phyloP scores from a whole-genome alignment of 495 filamentous ascomycete genomes.

The Trichocladium antarcticum region DNA sequence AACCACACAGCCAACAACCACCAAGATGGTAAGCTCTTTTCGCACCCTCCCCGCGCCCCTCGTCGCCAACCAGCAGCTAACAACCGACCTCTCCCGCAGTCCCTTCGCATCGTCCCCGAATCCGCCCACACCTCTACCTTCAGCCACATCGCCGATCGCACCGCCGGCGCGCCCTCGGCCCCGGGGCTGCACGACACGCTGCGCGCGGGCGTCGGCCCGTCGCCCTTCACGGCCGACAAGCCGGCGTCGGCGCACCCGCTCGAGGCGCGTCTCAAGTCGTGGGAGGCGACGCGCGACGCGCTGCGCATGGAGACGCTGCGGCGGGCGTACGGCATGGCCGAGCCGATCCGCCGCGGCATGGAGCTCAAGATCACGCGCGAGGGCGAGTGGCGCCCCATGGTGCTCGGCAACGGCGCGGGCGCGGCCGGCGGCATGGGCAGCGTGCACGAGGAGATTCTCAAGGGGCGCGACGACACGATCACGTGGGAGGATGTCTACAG shows the following conservation, averaged over 20 bases:
- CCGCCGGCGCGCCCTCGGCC: conserved; percentile 68
- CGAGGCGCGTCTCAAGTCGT: conserved; percentile 72
- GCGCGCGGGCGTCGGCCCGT: conserved; percentile 59
- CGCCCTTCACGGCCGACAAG: conserved; percentile 31
- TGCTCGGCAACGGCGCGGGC: conserved; percentile 32
- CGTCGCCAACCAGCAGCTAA: conserved; percentile 16
- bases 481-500: conserved; percentile 88
- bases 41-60: neutral
- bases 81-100: conserved; percentile 38
- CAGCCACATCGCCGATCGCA: conserved; percentile 44
- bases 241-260: conserved; percentile 70
- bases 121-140: conserved; percentile 46
- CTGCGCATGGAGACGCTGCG: conserved; percentile 81
- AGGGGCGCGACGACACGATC: conserved; percentile 61
- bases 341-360: conserved; percentile 90
- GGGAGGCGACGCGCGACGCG: conserved; percentile 71
- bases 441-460: conserved; percentile 71
- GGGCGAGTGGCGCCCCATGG: conserved; percentile 43
- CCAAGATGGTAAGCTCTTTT: conserved; percentile 39
- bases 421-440: conserved; percentile 27
- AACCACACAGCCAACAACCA: conserved; percentile 5
- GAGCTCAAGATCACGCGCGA: conserved; percentile 69
- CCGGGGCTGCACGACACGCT: conserved; percentile 88
- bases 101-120: conserved; percentile 77
- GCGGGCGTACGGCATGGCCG: conserved; percentile 80